phyloP scores from a whole-genome alignment of 306 rosid species.

The Quercus bicolor region DNA sequence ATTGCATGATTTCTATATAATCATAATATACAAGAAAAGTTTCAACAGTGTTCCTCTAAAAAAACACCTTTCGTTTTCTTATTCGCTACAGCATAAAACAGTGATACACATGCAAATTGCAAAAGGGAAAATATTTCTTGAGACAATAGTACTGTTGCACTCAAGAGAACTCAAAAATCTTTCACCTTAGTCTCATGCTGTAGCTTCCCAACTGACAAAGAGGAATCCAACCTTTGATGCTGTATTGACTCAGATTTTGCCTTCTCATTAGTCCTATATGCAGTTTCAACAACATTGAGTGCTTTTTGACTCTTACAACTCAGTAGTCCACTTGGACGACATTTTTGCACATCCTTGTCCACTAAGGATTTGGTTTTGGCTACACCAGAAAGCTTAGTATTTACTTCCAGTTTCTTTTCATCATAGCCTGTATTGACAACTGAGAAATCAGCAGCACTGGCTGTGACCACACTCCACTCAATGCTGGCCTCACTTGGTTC shows the following conservation, averaged over 20 bases:
- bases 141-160: background rate
- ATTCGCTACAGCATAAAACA: background rate
- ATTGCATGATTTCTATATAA: background rate
- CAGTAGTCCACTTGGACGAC: slow-evolving; percentile 18
- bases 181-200: background rate
- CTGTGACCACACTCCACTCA: slow-evolving; percentile 37
- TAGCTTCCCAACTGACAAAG: background rate
- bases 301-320: slow-evolving; percentile 34
- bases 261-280: slow-evolving; percentile 13
- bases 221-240: slow-evolving; percentile 13
- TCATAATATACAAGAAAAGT: background rate
- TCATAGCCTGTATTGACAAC: slow-evolving; percentile 11
- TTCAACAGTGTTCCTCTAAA: background rate
- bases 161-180: background rate
- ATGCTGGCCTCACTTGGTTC: slow-evolving; percentile 42
- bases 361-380: slow-evolving; percentile 5
- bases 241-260: slow-evolving; percentile 1
- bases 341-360: slow-evolving; percentile 7
- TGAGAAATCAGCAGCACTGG: slow-evolving; percentile 19
- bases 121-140: background rate
- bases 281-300: slow-evolving; percentile 26
- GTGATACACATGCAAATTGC: background rate
- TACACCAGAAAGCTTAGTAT: background rate
- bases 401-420: slow-evolving; percentile 25
- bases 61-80: background rate